These are phyloP conservation scores for Hevea brasiliensis DNA, from an alignment of 345 rosid species.

Conservation along the genomic window DNA sequence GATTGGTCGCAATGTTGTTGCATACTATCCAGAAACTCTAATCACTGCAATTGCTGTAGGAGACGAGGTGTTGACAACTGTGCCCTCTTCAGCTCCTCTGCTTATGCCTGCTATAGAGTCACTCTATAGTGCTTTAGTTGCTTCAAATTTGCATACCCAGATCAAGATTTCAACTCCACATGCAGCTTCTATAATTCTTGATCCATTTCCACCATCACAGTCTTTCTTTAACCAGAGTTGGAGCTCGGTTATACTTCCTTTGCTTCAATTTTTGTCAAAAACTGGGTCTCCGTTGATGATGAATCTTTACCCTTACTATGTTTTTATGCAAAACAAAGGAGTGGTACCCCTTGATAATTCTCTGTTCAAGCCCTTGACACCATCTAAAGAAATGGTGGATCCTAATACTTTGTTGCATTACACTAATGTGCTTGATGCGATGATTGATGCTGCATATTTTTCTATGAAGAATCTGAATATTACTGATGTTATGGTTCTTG, in stretches of 20 bases:
- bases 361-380: conserved; percentile 84
- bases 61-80: conserved; percentile 85
- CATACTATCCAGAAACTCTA: conserved; percentile 73
- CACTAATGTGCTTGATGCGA: conserved; percentile 90
- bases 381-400: conserved; percentile 94
- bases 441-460: conserved; percentile 89
- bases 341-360: conserved; percentile 90
- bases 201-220: conserved; percentile 92
- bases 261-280: conserved; percentile 78
- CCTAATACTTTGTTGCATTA: conserved; percentile 93
- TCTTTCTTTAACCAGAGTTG: conserved; percentile 89
- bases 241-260: conserved; percentile 60
- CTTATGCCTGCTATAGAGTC: conserved; percentile 82
- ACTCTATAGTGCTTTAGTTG: conserved; percentile 79
- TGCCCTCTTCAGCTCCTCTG: conserved; percentile 80
- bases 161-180: conserved; percentile 94
- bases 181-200: conserved; percentile 75
- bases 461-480: conserved; percentile 90
- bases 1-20: conserved; percentile 76
- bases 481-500: conserved; percentile 74
- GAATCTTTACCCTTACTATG: conserved; percentile 97
- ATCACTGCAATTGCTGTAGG: conserved; percentile 82
- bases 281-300: conserved; percentile 90
- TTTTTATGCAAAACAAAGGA: conserved; percentile 92
- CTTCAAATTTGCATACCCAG: conserved; percentile 80